Conservation (phyloP, 306 rosid genomes). For the Trifolium fragiferum region DNA sequence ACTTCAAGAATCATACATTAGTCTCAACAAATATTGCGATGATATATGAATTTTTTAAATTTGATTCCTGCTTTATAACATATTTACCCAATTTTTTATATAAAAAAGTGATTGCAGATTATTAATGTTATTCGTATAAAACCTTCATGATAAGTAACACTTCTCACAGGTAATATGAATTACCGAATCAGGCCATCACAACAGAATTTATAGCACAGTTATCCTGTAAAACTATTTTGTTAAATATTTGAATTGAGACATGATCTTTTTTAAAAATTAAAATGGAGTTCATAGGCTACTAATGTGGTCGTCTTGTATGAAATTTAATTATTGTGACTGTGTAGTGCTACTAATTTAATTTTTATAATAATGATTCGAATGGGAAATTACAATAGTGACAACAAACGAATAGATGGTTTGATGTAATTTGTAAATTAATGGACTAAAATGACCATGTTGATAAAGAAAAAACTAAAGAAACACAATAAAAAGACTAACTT, state of each 20-base stretch:
- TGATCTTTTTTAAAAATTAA: neutral
- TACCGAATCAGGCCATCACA: too few relatives aligned
- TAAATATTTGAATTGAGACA: neutral
- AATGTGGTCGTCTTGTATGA: neutral
- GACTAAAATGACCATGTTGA: constrained; percentile 13
- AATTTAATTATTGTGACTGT: neutral
- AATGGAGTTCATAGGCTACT: constrained; percentile 1
- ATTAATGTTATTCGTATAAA: too few relatives aligned
- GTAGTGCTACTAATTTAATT: neutral
- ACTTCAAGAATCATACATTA: neutral
- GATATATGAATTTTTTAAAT: too few relatives aligned
- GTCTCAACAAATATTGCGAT: too few relatives aligned
- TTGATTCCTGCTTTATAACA: too few relatives aligned
- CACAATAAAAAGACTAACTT: constrained; percentile 21
- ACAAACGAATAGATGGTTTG: constrained; percentile 3
- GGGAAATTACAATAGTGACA: neutral
- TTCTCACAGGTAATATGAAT: too few relatives aligned
- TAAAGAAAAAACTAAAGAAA: neutral
- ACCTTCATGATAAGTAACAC: too few relatives aligned
- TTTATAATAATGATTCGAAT: neutral
- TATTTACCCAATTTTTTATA: too few relatives aligned
- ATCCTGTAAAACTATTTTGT: neutral
- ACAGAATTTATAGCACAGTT: too few relatives aligned
- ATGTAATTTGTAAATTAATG: constrained; percentile 7
- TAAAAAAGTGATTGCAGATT: too few relatives aligned